Conservation (phyloP, 805 yeast genomes). For the Komagataella pastoris region DNA sequence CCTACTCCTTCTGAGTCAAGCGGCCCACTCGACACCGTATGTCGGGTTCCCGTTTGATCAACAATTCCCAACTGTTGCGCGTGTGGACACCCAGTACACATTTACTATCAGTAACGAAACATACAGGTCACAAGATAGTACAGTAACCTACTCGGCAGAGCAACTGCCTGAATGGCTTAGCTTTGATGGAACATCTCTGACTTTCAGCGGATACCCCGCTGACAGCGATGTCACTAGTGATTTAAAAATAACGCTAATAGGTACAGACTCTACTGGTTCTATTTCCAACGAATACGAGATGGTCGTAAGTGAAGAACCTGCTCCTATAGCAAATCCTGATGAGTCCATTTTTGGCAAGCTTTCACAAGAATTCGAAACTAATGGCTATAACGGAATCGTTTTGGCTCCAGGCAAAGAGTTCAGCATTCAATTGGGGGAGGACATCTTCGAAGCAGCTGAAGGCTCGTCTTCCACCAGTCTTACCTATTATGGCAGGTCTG, state of each 20-base stretch:
- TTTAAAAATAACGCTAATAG: slow-evolving; percentile 41
- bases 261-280: slow-evolving; percentile 47
- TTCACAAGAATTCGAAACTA: slow-evolving; percentile 54
- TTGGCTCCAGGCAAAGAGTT: slow-evolving; percentile 59
- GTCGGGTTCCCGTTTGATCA: slow-evolving; percentile 67
- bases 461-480: slow-evolving; percentile 34
- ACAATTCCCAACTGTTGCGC: slow-evolving; percentile 83
- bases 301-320: slow-evolving; percentile 43
- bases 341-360: slow-evolving; percentile 39
- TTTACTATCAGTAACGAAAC: slow-evolving; percentile 67
- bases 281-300: slow-evolving; percentile 39
- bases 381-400: slow-evolving; percentile 65
- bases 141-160: slow-evolving; percentile 40
- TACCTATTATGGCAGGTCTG: slow-evolving; percentile 71
- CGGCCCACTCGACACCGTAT: slow-evolving; percentile 29
- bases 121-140: slow-evolving; percentile 30
- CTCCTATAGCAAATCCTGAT: slow-evolving; percentile 32
- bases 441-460: slow-evolving; percentile 37
- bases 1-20: neutral
- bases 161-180: slow-evolving; percentile 68
- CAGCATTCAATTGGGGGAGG: slow-evolving; percentile 45
- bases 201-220: slow-evolving; percentile 59
- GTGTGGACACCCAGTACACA: slow-evolving; percentile 44
- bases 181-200: slow-evolving; percentile 49
- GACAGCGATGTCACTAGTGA: slow-evolving; percentile 27